Evolutionary conservation across 805 yeast species (phyloP).

Genomic region (Candida ovalis): DNA sequence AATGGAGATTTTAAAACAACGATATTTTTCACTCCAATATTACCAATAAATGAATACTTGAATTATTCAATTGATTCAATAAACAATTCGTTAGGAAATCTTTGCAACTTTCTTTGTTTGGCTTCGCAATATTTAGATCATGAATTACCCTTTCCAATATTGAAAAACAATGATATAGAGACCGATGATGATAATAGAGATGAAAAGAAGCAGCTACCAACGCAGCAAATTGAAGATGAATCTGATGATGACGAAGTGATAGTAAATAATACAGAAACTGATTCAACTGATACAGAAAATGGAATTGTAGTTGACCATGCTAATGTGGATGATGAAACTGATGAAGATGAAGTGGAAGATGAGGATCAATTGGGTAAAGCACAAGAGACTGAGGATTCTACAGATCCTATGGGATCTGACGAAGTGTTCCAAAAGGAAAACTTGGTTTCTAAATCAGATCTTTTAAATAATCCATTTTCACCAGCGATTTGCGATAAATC

Average conservation of each 20-base stretch:
- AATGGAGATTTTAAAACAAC: constrained; percentile 8
- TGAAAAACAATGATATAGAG: neutral
- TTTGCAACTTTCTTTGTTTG: constrained; percentile 15
- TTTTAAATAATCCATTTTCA: neutral
- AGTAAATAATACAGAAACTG: neutral
- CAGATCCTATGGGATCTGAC: neutral
- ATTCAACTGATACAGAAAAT: neutral
- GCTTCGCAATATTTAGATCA: constrained; percentile 16
- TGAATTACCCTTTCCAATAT: constrained; percentile 21
- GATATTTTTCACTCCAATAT: constrained; percentile 25
- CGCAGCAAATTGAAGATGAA: neutral
- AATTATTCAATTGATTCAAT: constrained; percentile 20
- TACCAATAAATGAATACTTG: constrained; percentile 19
- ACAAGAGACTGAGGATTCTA: neutral
- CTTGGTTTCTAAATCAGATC: neutral
- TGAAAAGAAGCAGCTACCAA: neutral
- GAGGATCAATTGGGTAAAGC: no score
- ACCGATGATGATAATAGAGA: constrained; percentile 1
- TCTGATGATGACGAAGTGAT: constrained; percentile 1
- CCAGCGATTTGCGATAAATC: constrained; percentile 3
- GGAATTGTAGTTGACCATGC: neutral
- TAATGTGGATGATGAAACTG: neutral
- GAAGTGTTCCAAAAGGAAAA: neutral
- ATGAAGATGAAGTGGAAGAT: no score
- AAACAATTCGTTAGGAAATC: constrained; percentile 19